Percentiles rank a stretch among this genome's conserved stretches.
Conservation (phyloP, 108 stramenopile genomes). For the Epithemia pelagica region DNA sequence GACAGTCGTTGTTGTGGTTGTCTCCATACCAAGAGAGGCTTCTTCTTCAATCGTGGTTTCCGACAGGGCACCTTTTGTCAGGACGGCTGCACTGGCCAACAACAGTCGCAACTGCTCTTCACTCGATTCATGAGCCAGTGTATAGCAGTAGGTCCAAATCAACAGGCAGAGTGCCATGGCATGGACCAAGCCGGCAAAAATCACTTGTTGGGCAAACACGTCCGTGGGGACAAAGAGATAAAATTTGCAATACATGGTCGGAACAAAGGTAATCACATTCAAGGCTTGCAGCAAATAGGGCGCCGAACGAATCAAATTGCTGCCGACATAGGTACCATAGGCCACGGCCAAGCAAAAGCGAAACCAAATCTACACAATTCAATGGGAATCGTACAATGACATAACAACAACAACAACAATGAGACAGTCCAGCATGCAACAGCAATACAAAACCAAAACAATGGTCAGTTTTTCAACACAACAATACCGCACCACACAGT, state of each 20-base stretch:
- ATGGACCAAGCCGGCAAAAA: constrained; percentile 50
- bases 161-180: constrained; percentile 50
- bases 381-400: background rate
- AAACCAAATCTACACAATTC: constrained; percentile 34
- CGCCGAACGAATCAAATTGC: constrained; percentile 9
- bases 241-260: constrained; percentile 45
- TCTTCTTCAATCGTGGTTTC: too few relatives aligned
- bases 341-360: constrained; percentile 41
- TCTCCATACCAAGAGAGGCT: too few relatives aligned
- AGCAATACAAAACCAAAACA: too few relatives aligned
- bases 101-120: background rate
- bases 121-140: constrained; percentile 11
- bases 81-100: background rate
- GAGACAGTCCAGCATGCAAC: too few relatives aligned
- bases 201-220: constrained; percentile 36
- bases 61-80: too few relatives aligned
- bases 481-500: too few relatives aligned
- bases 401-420: background rate
- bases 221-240: constrained; percentile 45
- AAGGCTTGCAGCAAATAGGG: constrained; percentile 41
- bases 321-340: constrained; percentile 45
- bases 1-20: too few relatives aligned
- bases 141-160: constrained; percentile 62
- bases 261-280: constrained; percentile 64
- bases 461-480: too few relatives aligned